These are phyloP conservation scores for Saccharomycopsis microspora DNA, from an alignment of 805 yeast genomes.

Conservation along the genomic window DNA sequence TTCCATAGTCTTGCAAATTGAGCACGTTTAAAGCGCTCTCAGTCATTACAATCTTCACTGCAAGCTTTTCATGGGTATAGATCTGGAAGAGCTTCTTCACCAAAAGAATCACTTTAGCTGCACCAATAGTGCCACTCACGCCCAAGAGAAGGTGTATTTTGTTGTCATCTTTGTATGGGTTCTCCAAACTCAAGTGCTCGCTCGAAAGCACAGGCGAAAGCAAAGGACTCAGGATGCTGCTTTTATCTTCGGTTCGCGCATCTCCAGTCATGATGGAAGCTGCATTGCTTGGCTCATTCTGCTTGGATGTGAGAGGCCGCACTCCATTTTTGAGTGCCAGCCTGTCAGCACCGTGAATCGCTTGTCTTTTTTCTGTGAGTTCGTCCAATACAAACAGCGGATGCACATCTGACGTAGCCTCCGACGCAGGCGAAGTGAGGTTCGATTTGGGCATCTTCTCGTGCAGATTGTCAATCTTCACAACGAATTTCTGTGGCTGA, in stretches of 20 bases:
- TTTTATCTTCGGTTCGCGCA: not conserved
- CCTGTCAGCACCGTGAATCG: conserved; percentile 12
- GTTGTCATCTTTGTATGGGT: conserved; percentile 47
- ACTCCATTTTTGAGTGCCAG: conserved; percentile 1
- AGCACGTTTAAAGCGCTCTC: conserved; percentile 17
- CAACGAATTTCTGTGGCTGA: conserved; percentile 4
- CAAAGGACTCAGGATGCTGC: not conserved
- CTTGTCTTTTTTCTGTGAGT: conserved; percentile 11
- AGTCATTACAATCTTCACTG: conserved; percentile 79
- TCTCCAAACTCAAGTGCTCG: conserved; percentile 4
- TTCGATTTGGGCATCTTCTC: conserved; percentile 11
- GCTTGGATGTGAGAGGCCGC: conserved; percentile 12
- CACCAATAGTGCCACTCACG: conserved; percentile 93
- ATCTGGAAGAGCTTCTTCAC: conserved; percentile 76
- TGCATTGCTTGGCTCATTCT: conserved; percentile 14
- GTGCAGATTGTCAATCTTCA: conserved; percentile 11
- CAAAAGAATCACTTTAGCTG: conserved; percentile 81
- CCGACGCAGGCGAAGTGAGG: conserved; percentile 1
- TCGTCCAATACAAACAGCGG: conserved; percentile 15
- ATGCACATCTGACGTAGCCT: conserved; percentile 3
- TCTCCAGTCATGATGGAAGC: conserved; percentile 10
- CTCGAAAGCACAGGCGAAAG: not conserved
- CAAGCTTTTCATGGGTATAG: conserved; percentile 60
- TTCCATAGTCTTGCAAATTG: not conserved
- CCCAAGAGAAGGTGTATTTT: conserved; percentile 83